Base-by-base conservation (phyloP, 805 yeast species). In the Candida verbasci region DNA sequence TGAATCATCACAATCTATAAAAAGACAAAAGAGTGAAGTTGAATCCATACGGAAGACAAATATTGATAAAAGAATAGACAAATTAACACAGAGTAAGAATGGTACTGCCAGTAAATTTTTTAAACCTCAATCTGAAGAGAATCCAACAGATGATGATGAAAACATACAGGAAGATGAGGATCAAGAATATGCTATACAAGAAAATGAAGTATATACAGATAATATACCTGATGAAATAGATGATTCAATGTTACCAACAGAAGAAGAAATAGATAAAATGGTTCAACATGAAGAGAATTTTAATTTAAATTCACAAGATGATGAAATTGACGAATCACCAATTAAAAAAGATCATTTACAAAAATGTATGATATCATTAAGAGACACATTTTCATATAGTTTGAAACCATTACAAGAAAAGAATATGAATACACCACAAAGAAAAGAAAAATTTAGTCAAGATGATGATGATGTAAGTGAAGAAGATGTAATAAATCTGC, bases 261-360 rank as follows among this genome's bases (percentile, higher is more conserved):
- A 31, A 15, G 21, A 23, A 15, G 28, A 31, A 12, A 17, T 23
- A n/a, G 23, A n/a, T n/a, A 4, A 14, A 17, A 22, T 21, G 5
- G 18, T 21, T 7, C 25, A 12, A 30, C 32, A 22, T 8, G 14
- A 33, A 9, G 21, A 28, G 24, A 50, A 41, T 12, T 52, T 34
- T 32, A 56, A 45, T 8, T 45, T 55, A 14, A 61, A 56, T 25
- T 15, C 59, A 53, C 6, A 55, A 20, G 64, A 59, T 25, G 62
- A 63, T 29, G 68, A 61, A 21, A 52, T 65, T 8, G 72, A 65
- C 35, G 71, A 65, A 41, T 65, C 72, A 3, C 71, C 72, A 3
- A 49, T 58, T 6, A 65, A 29, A 29, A 11, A 18, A 20, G 22
- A 17, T 10, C 15, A 21, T 20, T 7, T 17, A 15, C n/a, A 23